Percentiles rank a stretch among this genome's conserved stretches.
Conservation (phyloP, 2,329 filamentous ascomycete genomes). For the Penicillium concentricum region DNA sequence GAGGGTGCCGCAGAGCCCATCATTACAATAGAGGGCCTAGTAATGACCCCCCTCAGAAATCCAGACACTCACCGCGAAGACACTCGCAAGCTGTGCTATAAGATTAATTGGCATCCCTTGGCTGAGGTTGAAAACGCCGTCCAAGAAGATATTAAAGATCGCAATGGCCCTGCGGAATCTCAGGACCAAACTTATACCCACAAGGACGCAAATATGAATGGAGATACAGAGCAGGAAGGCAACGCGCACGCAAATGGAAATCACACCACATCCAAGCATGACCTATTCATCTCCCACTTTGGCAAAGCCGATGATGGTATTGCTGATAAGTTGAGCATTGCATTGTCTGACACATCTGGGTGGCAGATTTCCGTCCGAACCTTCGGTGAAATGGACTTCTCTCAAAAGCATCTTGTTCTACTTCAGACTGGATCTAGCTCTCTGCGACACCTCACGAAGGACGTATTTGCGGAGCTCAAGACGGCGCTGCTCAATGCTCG, state of each 20-base stretch:
- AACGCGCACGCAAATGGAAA: neutral
- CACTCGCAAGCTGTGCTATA: constrained; percentile 23
- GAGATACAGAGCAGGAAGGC: neutral
- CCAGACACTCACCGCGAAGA: constrained; percentile 4
- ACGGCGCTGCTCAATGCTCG: constrained; percentile 18
- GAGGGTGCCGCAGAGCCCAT: constrained; percentile 17
- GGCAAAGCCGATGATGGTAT: constrained; percentile 13
- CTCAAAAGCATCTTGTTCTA: constrained; percentile 19
- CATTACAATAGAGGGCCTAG: constrained; percentile 22
- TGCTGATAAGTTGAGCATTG: constrained; percentile 10
- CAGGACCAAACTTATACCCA: neutral
- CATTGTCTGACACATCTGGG: neutral
- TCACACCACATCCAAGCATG: neutral
- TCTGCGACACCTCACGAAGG: constrained; percentile 13
- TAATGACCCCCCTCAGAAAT: constrained; percentile 29
- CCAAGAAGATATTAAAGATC: constrained; percentile 4
- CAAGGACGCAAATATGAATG: neutral
- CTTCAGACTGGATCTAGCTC: constrained; percentile 17
- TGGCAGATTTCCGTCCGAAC: constrained; percentile 12
- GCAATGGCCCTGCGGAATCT: neutral
- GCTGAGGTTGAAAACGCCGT: neutral
- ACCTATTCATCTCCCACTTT: constrained; percentile 18
- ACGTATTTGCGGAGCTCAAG: constrained; percentile 17
- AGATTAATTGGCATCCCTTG: constrained; percentile 24
- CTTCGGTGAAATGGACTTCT: constrained; percentile 10